Percentiles rank a stretch among this genome's conserved stretches.
These are phyloP conservation scores for Fusarium virguliforme DNA, from an alignment of 2,329 filamentous ascomycete species.

Conservation along the genomic window DNA sequence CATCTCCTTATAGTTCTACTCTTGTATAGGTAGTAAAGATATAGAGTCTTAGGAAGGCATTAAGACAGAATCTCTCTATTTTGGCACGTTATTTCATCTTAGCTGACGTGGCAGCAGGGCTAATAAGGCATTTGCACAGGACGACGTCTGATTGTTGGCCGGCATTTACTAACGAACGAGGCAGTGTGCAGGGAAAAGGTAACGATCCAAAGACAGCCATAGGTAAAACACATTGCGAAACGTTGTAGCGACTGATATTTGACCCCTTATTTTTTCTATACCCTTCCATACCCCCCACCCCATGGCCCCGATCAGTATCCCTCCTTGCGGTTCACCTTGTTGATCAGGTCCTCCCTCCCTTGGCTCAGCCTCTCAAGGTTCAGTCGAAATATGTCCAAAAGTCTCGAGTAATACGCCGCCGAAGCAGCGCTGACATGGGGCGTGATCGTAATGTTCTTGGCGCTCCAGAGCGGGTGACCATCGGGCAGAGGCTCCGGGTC, in stretches of 20 bases:
- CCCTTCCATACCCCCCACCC: slow-evolving; percentile 10
- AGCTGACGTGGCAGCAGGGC: too few species aligned
- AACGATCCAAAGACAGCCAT: neutral
- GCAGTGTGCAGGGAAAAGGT: too few species aligned
- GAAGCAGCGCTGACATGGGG: slow-evolving; percentile 66
- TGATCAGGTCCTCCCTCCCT: slow-evolving; percentile 58
- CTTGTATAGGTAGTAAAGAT: too few species aligned
- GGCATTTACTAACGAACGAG: too few species aligned
- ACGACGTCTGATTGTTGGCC: too few species aligned
- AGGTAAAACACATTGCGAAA: neutral
- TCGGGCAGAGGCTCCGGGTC: slow-evolving; percentile 83
- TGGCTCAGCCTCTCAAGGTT: slow-evolving; percentile 60
- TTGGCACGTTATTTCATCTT: too few species aligned
- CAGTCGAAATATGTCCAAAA: slow-evolving; percentile 60
- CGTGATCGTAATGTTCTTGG: slow-evolving; percentile 77
- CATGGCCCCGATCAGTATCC: slow-evolving; percentile 47
- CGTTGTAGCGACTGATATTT: neutral
- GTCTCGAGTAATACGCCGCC: slow-evolving; percentile 58
- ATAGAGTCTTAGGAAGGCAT: too few species aligned
- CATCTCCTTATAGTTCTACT: too few species aligned
- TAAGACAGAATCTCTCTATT: too few species aligned
- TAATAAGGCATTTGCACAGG: too few species aligned
- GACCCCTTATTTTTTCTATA: neutral
- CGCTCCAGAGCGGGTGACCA: slow-evolving; percentile 78
- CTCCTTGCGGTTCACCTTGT: slow-evolving; percentile 58